Conservation (phyloP, 2,329 filamentous ascomycete genomes). For the Zymoseptoria tritici region DNA sequence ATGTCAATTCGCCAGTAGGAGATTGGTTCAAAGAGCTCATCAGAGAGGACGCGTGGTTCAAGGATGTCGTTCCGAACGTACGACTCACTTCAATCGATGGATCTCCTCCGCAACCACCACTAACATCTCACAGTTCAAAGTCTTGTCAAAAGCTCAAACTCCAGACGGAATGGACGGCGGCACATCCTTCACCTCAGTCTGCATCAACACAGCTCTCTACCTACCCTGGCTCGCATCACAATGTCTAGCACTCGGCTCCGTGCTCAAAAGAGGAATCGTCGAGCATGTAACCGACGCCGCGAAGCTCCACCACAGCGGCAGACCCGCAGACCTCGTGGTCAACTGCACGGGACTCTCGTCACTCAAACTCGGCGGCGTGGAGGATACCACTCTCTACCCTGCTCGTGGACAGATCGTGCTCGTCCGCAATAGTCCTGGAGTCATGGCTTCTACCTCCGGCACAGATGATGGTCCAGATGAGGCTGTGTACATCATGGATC, state of each 20-base stretch:
- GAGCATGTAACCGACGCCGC: slow-evolving; percentile 68
- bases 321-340: slow-evolving; percentile 60
- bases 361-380: slow-evolving; percentile 69
- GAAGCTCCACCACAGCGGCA: slow-evolving; percentile 49
- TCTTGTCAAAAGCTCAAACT: slow-evolving; percentile 36
- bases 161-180: slow-evolving; percentile 61
- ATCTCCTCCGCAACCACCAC: not conserved
- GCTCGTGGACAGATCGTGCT: slow-evolving; percentile 77
- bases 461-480: slow-evolving; percentile 68
- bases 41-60: slow-evolving; percentile 66
- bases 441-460: slow-evolving; percentile 64
- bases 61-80: slow-evolving; percentile 61
- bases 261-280: slow-evolving; percentile 39
- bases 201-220: slow-evolving; percentile 86
- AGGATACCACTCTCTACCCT: slow-evolving; percentile 65
- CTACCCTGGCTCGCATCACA: slow-evolving; percentile 77
- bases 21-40: slow-evolving; percentile 59
- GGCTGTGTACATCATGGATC: slow-evolving; percentile 72
- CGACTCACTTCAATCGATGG: slow-evolving; percentile 13
- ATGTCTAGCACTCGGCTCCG: slow-evolving; percentile 65
- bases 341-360: slow-evolving; percentile 81
- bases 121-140: slow-evolving; percentile 25
- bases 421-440: slow-evolving; percentile 67
- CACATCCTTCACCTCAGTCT: slow-evolving; percentile 72
- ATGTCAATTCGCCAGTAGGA: slow-evolving; percentile 47